Percentiles rank a stretch among this genome's conserved stretches.
Evolutionary conservation across 768 basidiomycete species (phyloP).

Genomic region (Termitomyces titanicus): DNA sequence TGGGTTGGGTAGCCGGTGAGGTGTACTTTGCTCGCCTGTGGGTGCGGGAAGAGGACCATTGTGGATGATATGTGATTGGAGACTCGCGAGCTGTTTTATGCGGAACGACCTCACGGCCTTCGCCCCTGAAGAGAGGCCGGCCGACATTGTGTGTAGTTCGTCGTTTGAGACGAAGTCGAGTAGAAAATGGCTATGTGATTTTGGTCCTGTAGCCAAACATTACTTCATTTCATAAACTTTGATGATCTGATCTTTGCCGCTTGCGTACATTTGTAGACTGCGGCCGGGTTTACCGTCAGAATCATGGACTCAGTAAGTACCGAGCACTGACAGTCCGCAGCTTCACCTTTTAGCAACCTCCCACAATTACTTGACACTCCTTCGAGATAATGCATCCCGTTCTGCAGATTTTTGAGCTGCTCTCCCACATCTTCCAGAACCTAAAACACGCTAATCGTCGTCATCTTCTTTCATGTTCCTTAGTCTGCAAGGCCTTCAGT

Average conservation of each 20-base stretch:
- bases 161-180: not conserved
- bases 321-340: not conserved
- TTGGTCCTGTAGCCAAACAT: not conserved
- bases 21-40: conserved; percentile 11
- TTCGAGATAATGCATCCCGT: conserved; percentile 3
- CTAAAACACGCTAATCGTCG: not conserved
- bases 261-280: too few relatives aligned
- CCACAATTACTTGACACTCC: not conserved
- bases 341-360: not conserved
- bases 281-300: too few relatives aligned
- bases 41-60: conserved; percentile 35
- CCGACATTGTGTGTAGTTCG: conserved; percentile 7
- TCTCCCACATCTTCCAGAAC: not conserved
- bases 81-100: conserved; percentile 30
- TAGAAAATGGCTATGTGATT: not conserved
- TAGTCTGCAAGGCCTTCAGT: conserved; percentile 7
- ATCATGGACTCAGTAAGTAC: too few relatives aligned
- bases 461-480: conserved; percentile 6
- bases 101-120: conserved; percentile 42
- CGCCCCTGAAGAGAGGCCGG: conserved; percentile 8
- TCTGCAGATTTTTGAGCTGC: conserved; percentile 3
- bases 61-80: conserved; percentile 33
- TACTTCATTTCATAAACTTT: too few relatives aligned
- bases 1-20: conserved; percentile 52
- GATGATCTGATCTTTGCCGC: too few relatives aligned